Evolutionary conservation across 805 yeast genomes (phyloP).

Genomic region (Diddensiella transvaalensis): DNA sequence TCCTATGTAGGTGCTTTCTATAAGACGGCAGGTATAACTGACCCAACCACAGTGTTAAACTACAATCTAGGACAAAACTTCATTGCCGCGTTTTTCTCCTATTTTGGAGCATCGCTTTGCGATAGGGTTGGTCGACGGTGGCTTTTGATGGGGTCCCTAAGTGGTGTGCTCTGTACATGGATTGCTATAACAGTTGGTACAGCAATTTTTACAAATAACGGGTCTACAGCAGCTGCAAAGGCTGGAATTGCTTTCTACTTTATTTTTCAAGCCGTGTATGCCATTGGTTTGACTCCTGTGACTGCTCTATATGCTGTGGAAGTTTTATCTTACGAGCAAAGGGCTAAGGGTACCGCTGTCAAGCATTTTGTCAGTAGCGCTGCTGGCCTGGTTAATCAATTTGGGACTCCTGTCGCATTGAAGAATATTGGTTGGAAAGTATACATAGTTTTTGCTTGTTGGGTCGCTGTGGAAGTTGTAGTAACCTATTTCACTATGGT

Average conservation of each 20-base stretch:
- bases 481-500: slow-evolving; percentile 63
- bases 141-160: slow-evolving; percentile 17
- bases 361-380: slow-evolving; percentile 28
- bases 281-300: slow-evolving; percentile 34
- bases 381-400: slow-evolving; percentile 29
- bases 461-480: slow-evolving; percentile 28
- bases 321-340: slow-evolving; percentile 28
- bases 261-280: slow-evolving; percentile 11
- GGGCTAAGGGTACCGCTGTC: slow-evolving; percentile 28
- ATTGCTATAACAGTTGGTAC: too few relatives aligned
- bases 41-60: slow-evolving; percentile 10
- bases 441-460: slow-evolving; percentile 32
- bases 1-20: slow-evolving; percentile 11
- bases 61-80: slow-evolving; percentile 12
- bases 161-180: not conserved
- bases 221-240: slow-evolving; percentile 22
- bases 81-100: slow-evolving; percentile 12
- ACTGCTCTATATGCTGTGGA: slow-evolving; percentile 33
- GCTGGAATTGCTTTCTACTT: slow-evolving; percentile 18
- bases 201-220: too few relatives aligned
- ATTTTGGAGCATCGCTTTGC: slow-evolving; percentile 15
- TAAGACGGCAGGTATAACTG: slow-evolving; percentile 14
- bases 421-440: slow-evolving; percentile 31
- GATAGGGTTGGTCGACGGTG: slow-evolving; percentile 30
- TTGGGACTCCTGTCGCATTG: slow-evolving; percentile 30